Base-by-base conservation (phyloP, 1,139 yeast genomes). In the Tardiomyces digboiensis region DNA sequence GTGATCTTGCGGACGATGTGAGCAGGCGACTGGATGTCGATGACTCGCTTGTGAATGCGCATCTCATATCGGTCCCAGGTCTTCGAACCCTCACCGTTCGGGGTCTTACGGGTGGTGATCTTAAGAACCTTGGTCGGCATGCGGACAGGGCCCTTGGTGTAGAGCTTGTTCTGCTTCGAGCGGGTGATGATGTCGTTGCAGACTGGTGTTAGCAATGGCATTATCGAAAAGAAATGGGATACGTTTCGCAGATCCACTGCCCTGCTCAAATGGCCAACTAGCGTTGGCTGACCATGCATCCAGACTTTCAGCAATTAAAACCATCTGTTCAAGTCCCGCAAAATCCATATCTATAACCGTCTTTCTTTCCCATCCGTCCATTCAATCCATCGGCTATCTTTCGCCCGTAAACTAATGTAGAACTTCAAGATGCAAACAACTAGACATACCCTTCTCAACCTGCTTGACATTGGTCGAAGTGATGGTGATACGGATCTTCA, bases 61-160 rank as follows among this genome's bases (percentile, higher is more conserved):
- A 93, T 86, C 80, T 93, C 98, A 74, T 82, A 93, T 66, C 94
- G 77, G 73, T 93, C 99, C 97, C 97, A 93, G 66, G 99, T 93
- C 89, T 93, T 91, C 66, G 98, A 91, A 89, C 99, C 99, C 80
- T 93, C 97, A 89, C 99, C 99, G 75, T 93, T 93, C 68, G 99
- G 99, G 70, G 98, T 83, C 88, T 93, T 93, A 86, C 99, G 89
- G 85, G 99, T 91, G 78, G 95, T 81, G 78, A 93, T 81, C 76
- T 85, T 88, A 70, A 93, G 85, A 64, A 85, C 94, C 84, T 89
- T 93, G 76, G 98, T 93, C 78, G 99, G 99, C 78, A 93, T 76
- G 84, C 98, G 87, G 69, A 93, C 96, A 63, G 98, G 98, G 67
- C 99, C 99, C 80, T 82, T 85, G 72, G 78, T 58, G 52, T 52